Evolutionary conservation across 108 stramenopile species (phyloP).

Genomic region (Cyclotella atomus): DNA sequence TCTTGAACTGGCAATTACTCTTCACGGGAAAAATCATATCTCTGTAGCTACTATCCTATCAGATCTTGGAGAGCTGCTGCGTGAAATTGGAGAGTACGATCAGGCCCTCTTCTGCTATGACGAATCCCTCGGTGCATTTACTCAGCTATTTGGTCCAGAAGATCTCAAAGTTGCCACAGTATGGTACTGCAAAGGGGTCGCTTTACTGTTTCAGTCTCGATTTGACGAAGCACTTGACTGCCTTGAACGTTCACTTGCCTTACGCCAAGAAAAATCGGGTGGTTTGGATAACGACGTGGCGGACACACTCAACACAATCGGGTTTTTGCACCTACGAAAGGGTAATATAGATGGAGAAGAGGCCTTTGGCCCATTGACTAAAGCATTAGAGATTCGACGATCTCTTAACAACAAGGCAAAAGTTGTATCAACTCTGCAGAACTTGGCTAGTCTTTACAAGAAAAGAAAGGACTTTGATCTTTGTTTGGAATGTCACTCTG

Average conservation of each 20-base stretch:
- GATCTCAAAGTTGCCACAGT: constrained; percentile 70
- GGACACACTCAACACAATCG: constrained; percentile 82
- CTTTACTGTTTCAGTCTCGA: constrained; percentile 60
- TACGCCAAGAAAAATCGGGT: constrained; percentile 66
- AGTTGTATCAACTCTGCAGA: constrained; percentile 80
- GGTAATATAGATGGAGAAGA: constrained; percentile 59
- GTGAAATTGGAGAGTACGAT: constrained; percentile 70
- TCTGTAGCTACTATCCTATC: constrained; percentile 72
- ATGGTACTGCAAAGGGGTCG: constrained; percentile 76
- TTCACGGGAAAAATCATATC: constrained; percentile 73
- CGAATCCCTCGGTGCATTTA: constrained; percentile 69
- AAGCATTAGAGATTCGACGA: constrained; percentile 73
- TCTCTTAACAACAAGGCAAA: constrained; percentile 63
- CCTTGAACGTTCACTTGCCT: constrained; percentile 66
- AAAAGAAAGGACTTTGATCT: constrained; percentile 53
- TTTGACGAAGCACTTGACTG: constrained; percentile 63
- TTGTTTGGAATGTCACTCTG: constrained; percentile 29
- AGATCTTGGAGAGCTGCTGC: constrained; percentile 79
- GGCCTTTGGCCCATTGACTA: constrained; percentile 59
- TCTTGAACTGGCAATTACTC: constrained; percentile 55
- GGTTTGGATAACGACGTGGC: constrained; percentile 66
- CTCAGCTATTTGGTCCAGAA: constrained; percentile 53
- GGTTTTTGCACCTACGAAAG: constrained; percentile 66
- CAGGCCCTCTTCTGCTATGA: constrained; percentile 62
- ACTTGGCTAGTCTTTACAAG: constrained; percentile 78